These are phyloP conservation scores for Ballota nigra DNA, from an alignment of 257 asterid genomes.

Conservation along the genomic window DNA sequence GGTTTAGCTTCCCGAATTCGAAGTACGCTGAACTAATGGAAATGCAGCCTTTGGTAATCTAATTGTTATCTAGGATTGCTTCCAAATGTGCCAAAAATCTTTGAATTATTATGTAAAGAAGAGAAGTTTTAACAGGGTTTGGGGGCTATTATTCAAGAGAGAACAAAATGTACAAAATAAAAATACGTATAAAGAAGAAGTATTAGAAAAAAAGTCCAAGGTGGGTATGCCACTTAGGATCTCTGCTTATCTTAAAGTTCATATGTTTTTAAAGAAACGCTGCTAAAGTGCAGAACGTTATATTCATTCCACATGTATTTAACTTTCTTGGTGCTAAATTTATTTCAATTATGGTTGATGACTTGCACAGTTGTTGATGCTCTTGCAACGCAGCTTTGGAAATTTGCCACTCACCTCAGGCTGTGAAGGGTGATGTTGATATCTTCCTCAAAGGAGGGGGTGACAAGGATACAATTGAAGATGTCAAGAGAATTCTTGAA, in stretches of 20 bases:
- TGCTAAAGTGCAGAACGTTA: background rate
- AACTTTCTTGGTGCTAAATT: conserved; percentile 18
- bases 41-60: background rate
- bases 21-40: too few relatives aligned
- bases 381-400: conserved; percentile 62
- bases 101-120: too few relatives aligned
- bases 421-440: conserved; percentile 56
- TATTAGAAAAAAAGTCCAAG: background rate
- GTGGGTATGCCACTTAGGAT: background rate
- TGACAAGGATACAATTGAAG: conserved; percentile 62
- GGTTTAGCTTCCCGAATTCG: background rate
- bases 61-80: background rate
- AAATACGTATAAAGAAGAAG: background rate
- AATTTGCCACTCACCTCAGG: conserved; percentile 49
- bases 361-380: conserved; percentile 43
- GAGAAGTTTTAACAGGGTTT: background rate
- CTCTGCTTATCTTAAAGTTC: background rate
- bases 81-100: background rate
- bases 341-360: conserved; percentile 30
- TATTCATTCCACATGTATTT: background rate
- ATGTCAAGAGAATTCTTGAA: conserved; percentile 70
- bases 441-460: conserved; percentile 44
- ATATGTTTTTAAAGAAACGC: background rate
- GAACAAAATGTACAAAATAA: background rate
- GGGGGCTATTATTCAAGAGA: background rate